phyloP scores from a whole-genome alignment of 164 flowering plant species.

The Berberis thunbergii region DNA sequence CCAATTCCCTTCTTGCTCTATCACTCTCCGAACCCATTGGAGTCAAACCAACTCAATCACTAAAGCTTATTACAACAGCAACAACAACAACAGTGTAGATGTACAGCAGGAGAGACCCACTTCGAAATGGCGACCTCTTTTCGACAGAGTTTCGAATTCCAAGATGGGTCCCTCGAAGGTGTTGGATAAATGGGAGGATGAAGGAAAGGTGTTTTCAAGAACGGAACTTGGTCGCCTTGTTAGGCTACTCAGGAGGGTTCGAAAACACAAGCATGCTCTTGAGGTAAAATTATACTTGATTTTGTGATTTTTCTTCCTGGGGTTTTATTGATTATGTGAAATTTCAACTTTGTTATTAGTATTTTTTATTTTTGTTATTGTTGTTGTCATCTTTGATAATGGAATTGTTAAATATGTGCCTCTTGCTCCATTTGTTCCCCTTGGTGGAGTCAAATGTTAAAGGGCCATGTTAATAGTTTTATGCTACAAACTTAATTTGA shows the following conservation, averaged over 20 bases:
- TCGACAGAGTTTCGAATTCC: constrained; percentile 47
- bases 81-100: constrained; percentile 56
- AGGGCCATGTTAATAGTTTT: no score
- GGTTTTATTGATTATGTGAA: neutral
- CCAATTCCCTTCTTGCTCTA: constrained; percentile 1
- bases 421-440: no score
- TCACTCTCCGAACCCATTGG: neutral
- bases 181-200: constrained; percentile 48
- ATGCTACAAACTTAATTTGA: no score
- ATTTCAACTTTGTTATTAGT: neutral
- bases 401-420: no score
- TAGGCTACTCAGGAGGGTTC: constrained; percentile 66
- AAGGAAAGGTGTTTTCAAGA: constrained; percentile 45
- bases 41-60: constrained; percentile 8
- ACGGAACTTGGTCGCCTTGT: constrained; percentile 75
- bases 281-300: constrained; percentile 34
- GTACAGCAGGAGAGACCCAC: constrained; percentile 40
- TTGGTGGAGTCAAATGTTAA: no score
- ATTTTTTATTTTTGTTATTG: no score
- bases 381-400: no score
- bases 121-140: constrained; percentile 50
- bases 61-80: constrained; percentile 44
- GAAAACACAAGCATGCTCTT: constrained; percentile 49
- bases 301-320: neutral
- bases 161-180: constrained; percentile 42